Conservation (phyloP, 345 rosid species). For the Erysimum cheiranthoides region DNA sequence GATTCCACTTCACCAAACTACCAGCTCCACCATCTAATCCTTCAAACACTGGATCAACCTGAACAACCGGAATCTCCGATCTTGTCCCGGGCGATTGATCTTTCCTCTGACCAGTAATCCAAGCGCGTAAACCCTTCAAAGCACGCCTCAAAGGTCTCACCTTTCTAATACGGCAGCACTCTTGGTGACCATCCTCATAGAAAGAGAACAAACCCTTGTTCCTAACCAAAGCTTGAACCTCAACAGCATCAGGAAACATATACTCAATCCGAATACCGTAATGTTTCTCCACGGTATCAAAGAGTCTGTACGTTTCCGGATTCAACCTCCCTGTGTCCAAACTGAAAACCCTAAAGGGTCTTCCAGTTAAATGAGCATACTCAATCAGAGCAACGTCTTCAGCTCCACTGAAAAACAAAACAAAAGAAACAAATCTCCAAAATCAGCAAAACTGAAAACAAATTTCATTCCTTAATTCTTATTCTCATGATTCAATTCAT, state of each 20-base stretch:
- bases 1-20: slow-evolving; percentile 98
- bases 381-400: slow-evolving; percentile 94
- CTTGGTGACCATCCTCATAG: slow-evolving; percentile 98
- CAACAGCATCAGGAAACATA: slow-evolving; percentile 97
- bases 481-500: slow-evolving; percentile 1
- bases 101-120: slow-evolving; percentile 97
- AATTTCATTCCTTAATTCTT: not conserved
- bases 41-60: slow-evolving; percentile 93
- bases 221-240: slow-evolving; percentile 90
- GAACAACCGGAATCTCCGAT: slow-evolving; percentile 84
- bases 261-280: slow-evolving; percentile 83
- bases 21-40: slow-evolving; percentile 89
- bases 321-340: slow-evolving; percentile 94
- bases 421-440: not conserved
- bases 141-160: slow-evolving; percentile 95
- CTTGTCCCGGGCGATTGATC: slow-evolving; percentile 91
- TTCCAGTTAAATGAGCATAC: slow-evolving; percentile 84
- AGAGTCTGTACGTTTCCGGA: slow-evolving; percentile 81
- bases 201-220: slow-evolving; percentile 95
- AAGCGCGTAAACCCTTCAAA: slow-evolving; percentile 85
- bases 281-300: slow-evolving; percentile 79
- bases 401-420: slow-evolving; percentile 72
- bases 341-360: slow-evolving; percentile 90
- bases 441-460: slow-evolving; percentile 13
- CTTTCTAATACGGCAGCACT: slow-evolving; percentile 96